These are phyloP conservation scores for Gremmenia infestans DNA, from an alignment of 2,329 filamentous ascomycete genomes.

Conservation along the genomic window DNA sequence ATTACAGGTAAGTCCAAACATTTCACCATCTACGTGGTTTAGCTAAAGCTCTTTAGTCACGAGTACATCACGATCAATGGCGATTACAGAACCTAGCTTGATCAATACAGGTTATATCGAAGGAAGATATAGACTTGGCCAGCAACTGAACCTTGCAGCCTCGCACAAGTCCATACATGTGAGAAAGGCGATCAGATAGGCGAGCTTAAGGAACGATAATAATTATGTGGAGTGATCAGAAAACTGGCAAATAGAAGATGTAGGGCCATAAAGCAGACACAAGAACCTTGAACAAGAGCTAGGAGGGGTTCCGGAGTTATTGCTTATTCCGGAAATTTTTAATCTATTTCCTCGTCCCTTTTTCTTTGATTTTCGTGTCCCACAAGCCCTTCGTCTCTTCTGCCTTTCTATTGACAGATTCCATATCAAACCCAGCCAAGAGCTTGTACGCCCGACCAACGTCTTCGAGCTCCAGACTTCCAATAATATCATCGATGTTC, in stretches of 20 bases:
- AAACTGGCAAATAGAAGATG: no score
- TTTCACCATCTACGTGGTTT: conserved; percentile 3
- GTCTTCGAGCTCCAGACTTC: conserved; percentile 36
- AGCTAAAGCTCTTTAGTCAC: conserved; percentile 36
- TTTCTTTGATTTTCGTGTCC: background rate
- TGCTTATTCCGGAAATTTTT: no score
- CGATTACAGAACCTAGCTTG: conserved; percentile 55
- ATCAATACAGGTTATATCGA: background rate
- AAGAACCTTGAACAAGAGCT: no score
- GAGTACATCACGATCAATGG: conserved; percentile 68
- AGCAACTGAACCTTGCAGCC: no score
- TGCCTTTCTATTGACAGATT: conserved; percentile 38
- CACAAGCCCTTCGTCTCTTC: conserved; percentile 30
- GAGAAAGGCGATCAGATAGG: no score
- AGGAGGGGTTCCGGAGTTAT: no score
- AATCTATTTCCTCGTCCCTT: background rate
- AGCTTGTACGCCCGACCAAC: conserved; percentile 36
- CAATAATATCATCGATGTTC: conserved; percentile 38
- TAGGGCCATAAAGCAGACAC: no score
- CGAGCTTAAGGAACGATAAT: no score
- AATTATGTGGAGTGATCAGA: background rate
- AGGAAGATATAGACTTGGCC: no score
- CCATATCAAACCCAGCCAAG: conserved; percentile 42
- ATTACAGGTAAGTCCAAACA: conserved; percentile 65
- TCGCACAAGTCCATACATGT: background rate